Evolutionary conservation across 306 rosid species (phyloP).

Genomic region (Erythrophleum fordii): DNA sequence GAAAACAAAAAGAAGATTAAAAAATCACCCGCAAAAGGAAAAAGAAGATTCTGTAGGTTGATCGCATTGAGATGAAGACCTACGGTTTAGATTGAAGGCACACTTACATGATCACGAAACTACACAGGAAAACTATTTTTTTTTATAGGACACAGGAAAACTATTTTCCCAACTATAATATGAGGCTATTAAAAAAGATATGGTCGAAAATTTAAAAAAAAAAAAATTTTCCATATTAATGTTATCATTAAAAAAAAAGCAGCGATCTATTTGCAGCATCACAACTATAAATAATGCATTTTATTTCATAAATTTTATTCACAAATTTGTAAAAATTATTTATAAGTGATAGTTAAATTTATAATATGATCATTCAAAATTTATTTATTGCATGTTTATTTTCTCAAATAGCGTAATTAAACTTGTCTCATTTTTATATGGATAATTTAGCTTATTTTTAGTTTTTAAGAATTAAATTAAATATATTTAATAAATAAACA

Average conservation of each 20-base stretch:
- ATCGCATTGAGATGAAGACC: neutral
- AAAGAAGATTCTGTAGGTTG: neutral
- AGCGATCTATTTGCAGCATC: neutral
- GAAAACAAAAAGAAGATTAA: constrained; percentile 2
- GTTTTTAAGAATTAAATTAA: too few species aligned
- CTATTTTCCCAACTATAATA: neutral
- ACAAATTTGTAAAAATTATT: too few species aligned
- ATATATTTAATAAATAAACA: too few species aligned
- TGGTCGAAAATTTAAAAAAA: too few species aligned
- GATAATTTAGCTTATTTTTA: too few species aligned
- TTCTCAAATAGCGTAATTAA: too few species aligned
- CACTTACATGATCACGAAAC: neutral
- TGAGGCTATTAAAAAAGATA: neutral
- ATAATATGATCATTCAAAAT: too few species aligned
- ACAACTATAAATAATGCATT: neutral
- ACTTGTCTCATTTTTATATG: too few species aligned
- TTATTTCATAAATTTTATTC: neutral
- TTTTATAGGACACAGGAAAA: neutral
- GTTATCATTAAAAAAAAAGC: neutral
- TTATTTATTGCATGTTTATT: too few species aligned
- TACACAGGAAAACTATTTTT: neutral
- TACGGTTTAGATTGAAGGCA: constrained; percentile 2
- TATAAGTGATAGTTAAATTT: too few species aligned
- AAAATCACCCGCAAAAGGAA: neutral
- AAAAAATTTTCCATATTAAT: too few species aligned